Evolutionary conservation across 495 filamentous ascomycete genomes (phyloP).

Genomic region (Aspergillus heteromorphus): DNA sequence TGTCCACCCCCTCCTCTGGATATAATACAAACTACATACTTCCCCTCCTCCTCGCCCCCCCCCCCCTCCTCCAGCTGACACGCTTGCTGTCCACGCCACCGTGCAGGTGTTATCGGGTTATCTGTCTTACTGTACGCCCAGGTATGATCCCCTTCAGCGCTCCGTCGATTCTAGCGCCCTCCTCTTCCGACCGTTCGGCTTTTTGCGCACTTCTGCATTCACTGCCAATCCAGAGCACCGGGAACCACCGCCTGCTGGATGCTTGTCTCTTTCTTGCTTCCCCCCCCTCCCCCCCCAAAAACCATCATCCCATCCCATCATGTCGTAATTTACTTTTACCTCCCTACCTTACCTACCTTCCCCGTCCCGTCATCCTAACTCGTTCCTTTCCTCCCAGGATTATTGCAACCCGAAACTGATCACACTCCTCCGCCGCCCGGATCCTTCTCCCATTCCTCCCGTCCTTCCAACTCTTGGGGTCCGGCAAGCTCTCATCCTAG

Average conservation of each 20-base stretch:
- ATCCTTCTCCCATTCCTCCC: conserved; percentile 2
- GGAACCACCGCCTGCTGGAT: not conserved
- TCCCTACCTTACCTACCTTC: too few relatives aligned
- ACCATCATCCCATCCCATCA: conserved; percentile 8
- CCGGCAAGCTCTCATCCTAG: conserved; percentile 12
- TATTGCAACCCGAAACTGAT: conserved; percentile 4
- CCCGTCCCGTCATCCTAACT: conserved; percentile 10
- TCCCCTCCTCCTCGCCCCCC: too few relatives aligned
- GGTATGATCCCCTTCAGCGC: not conserved
- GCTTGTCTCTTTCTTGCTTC: not conserved
- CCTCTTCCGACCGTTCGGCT: conserved; percentile 9
- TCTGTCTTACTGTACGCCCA: conserved; percentile 9
- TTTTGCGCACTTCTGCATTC: conserved; percentile 4
- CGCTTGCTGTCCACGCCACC: conserved; percentile 9
- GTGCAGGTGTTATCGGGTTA: conserved; percentile 9
- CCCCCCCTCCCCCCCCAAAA: conserved; percentile 3
- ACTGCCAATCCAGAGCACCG: not conserved
- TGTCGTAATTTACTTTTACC: not conserved
- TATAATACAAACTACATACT: too few relatives aligned
- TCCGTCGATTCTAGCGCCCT: conserved; percentile 1
- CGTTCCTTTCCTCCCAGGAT: conserved; percentile 7
- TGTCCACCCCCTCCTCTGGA: not conserved
- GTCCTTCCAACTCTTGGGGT: conserved; percentile 5
- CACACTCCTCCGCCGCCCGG: conserved; percentile 2
- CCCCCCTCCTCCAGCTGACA: conserved; percentile 7